A percentile compares a stretch with the other conserved stretches of the same genome.
These are phyloP conservation scores for Aspergillus piperis DNA, from an alignment of 2,329 filamentous ascomycete genomes.

Conservation along the genomic window DNA sequence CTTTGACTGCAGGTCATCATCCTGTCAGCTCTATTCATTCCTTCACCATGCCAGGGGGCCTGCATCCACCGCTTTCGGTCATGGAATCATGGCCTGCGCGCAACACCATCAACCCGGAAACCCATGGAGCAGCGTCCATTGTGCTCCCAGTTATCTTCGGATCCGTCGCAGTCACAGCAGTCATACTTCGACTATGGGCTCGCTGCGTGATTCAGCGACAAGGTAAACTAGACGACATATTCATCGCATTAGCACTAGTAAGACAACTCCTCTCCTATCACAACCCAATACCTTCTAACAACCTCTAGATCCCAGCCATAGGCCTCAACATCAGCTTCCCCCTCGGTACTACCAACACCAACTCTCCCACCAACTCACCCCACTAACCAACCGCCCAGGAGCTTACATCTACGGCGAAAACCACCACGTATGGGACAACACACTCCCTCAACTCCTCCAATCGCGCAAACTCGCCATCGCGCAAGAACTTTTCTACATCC, in stretches of 20 bases:
- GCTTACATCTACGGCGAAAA: constrained; percentile 9
- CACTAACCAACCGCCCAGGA: not conserved
- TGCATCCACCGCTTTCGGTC: constrained; percentile 8
- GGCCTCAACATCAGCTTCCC: not conserved
- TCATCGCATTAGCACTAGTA: constrained; percentile 6
- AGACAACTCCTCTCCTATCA: not conserved
- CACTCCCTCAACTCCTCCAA: not conserved
- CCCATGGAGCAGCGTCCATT: constrained; percentile 3
- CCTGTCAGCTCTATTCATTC: not conserved
- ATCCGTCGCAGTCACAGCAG: not conserved
- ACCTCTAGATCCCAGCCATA: not conserved
- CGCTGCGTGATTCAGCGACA: constrained; percentile 3
- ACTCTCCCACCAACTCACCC: not conserved
- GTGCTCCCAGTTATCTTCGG: not conserved
- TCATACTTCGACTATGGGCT: constrained; percentile 4
- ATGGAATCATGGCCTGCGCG: constrained; percentile 9
- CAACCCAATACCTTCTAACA: not conserved
- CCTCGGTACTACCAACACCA: not conserved
- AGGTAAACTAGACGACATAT: constrained; percentile 1
- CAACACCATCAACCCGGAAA: constrained; percentile 10
- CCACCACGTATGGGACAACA: constrained; percentile 13
- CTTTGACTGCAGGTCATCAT: not conserved
- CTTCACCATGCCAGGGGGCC: constrained; percentile 6
- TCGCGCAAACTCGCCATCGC: constrained; percentile 7
- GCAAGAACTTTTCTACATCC: constrained; percentile 5